Conservation (phyloP, 2,329 filamentous ascomycete species). For the Podosphaera xanthii region DNA sequence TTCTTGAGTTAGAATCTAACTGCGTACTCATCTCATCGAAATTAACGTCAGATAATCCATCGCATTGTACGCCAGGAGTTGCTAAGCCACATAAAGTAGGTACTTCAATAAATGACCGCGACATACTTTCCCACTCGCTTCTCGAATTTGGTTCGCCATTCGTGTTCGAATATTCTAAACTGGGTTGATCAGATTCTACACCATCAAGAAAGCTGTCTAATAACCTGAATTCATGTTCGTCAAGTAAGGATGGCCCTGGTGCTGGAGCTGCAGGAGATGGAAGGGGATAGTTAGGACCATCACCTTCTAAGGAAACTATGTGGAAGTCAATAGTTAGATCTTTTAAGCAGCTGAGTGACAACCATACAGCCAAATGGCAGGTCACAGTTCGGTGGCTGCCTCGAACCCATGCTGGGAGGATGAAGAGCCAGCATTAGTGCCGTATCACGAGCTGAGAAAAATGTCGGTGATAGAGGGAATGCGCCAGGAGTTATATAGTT, state of each 20-base stretch:
- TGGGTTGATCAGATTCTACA: constrained; percentile 27
- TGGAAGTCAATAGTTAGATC: constrained; percentile 1
- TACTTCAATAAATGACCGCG: constrained; percentile 42
- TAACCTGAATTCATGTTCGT: constrained; percentile 34
- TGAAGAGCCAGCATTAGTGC: constrained; percentile 34
- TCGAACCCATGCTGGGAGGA: constrained; percentile 34
- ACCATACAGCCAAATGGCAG: constrained; percentile 46
- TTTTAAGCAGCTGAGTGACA: not conserved
- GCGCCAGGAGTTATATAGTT: not conserved
- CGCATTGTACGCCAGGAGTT: constrained; percentile 7
- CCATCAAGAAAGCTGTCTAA: constrained; percentile 34
- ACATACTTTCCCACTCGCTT: constrained; percentile 32
- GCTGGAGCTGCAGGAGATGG: constrained; percentile 36
- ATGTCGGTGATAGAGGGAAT: not conserved
- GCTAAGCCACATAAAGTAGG: constrained; percentile 36
- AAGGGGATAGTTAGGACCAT: constrained; percentile 21
- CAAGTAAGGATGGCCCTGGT: constrained; percentile 40
- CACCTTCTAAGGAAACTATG: constrained; percentile 23
- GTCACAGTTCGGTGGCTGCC: constrained; percentile 30
- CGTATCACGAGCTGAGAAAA: constrained; percentile 1
- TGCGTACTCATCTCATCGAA: constrained; percentile 8
- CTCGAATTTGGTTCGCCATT: constrained; percentile 27
- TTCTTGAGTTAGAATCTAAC: constrained; percentile 5
- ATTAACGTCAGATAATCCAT: constrained; percentile 5
- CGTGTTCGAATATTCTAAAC: constrained; percentile 21